These are phyloP conservation scores for Angomonas ambiguus DNA, from an alignment of 208 protist genomes.

Conservation along the genomic window DNA sequence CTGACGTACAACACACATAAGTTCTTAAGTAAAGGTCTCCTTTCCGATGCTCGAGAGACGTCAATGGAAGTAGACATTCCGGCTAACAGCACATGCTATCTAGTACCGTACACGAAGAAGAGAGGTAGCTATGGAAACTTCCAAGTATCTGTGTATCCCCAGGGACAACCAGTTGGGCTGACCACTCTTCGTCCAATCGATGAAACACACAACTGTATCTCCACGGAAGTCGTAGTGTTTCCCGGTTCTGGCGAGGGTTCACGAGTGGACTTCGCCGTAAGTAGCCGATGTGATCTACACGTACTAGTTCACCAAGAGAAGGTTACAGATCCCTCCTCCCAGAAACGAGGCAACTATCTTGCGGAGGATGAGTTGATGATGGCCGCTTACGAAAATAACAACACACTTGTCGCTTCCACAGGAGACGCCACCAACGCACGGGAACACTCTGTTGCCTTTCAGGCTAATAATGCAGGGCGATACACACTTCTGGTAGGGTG, in stretches of 20 bases:
- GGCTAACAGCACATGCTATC: constrained; percentile 44
- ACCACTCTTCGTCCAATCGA: constrained; percentile 58
- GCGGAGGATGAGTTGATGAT: constrained; percentile 62
- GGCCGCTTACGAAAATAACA: constrained; percentile 52
- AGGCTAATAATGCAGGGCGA: constrained; percentile 31
- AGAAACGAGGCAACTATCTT: constrained; percentile 38
- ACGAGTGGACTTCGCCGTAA: constrained; percentile 60
- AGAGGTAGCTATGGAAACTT: constrained; percentile 51
- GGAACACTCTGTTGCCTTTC: constrained; percentile 73
- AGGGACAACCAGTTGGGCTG: constrained; percentile 51
- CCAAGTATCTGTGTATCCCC: constrained; percentile 73
- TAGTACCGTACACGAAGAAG: constrained; percentile 79
- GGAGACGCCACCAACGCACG: constrained; percentile 74
- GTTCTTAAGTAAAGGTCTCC: constrained; percentile 38
- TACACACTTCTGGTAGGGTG: constrained; percentile 54
- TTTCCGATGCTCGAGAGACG: constrained; percentile 47
- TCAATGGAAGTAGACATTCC: constrained; percentile 54
- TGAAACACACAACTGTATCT: constrained; percentile 36
- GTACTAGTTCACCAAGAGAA: constrained; percentile 71
- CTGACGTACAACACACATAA: constrained; percentile 66
- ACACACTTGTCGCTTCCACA: constrained; percentile 42
- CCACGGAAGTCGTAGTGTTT: constrained; percentile 30
- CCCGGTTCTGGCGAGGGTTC: constrained; percentile 27
- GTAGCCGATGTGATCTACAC: constrained; percentile 61
- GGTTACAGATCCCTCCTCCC: constrained; percentile 18